Base-by-base conservation (phyloP, 2,329 filamentous ascomycete genomes). In the Fusarium fracticaudum region DNA sequence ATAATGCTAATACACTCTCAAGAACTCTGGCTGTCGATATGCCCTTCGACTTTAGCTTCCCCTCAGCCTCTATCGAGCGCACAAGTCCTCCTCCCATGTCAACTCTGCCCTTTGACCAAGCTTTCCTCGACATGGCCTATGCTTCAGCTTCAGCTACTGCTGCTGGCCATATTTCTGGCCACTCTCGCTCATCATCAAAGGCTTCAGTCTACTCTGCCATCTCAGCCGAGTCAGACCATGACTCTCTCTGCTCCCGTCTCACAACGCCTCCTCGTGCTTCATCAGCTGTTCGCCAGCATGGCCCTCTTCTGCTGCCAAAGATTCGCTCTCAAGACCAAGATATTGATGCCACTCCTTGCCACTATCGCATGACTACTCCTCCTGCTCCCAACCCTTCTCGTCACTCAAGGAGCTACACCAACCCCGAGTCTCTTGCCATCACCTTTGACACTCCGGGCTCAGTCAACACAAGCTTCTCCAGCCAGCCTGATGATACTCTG, bases 321-420 rank as follows among this genome's bases (percentile, higher is more conserved):
- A 95, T 97, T 84, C 90, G 94, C 70, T 90, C 90, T 45, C 94
- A 96, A 84, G 94, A 97, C 84, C 93, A 96, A 83, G 88, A 92
- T 71, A 89, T 94, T 71, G 90, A 91, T 74, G 89, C 89, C 45
- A 85, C 85, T 87, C 51, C 83, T 87, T 74, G 72, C 37, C 71
- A 82, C 76, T 84, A 79, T 76, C 86, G 81, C 74, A 81, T 73
- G 68, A 76, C 75, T 59, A 80, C 75, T 54, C 80, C 75, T 73
- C 74, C 75, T 47, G 76, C 79, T 54, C 77, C 72, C 40, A 69
- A 68, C 53, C 70, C 76, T 61, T 82, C 87, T 60, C 81, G 85
- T 18, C 89, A 91, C 79, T 81, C 82, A 45, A 86, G 90, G 73
- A 91, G 90, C 84, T 89, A 86, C 80, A 91, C 90, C 77, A 91